These are phyloP conservation scores for Neobulgaria alba DNA, from an alignment of 2,329 filamentous ascomycete genomes.

Conservation along the genomic window DNA sequence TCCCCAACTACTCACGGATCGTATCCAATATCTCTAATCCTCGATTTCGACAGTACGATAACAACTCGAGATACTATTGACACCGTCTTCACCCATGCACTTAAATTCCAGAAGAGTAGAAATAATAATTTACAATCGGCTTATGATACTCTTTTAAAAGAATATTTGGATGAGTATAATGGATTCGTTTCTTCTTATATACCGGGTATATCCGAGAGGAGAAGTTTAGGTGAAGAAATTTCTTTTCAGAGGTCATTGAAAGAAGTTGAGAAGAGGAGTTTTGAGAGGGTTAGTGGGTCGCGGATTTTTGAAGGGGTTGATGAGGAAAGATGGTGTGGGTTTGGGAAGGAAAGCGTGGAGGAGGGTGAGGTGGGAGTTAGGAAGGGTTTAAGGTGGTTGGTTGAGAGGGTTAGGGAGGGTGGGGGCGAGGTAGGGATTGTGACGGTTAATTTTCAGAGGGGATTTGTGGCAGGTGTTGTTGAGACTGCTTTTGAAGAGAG, in stretches of 20 bases:
- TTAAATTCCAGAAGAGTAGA: constrained; percentile 7
- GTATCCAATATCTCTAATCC: constrained; percentile 15
- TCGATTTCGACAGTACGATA: constrained; percentile 29
- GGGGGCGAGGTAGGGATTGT: constrained; percentile 13
- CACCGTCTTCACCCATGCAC: constrained; percentile 13
- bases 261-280: constrained; percentile 20
- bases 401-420: constrained; percentile 6
- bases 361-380: constrained; percentile 13
- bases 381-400: constrained; percentile 15
- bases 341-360: constrained; percentile 12
- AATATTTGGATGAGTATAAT: constrained; percentile 18
- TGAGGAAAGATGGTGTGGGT: constrained; percentile 9
- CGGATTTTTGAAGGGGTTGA: constrained; percentile 21
- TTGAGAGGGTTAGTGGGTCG: constrained; percentile 19
- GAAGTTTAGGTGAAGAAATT: constrained; percentile 15
- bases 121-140: constrained; percentile 5
- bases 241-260: constrained; percentile 13
- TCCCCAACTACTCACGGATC: not conserved
- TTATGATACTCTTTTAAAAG: constrained; percentile 9
- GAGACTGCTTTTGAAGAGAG: not conserved
- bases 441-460: constrained; percentile 21
- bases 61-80: constrained; percentile 25
- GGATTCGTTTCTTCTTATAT: constrained; percentile 12
- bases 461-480: constrained; percentile 21
- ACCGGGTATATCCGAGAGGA: constrained; percentile 13